Percentiles rank a stretch among this genome's conserved stretches.
phyloP scores from a whole-genome alignment of 306 rosid species.

The Gastrolobium villosum region DNA sequence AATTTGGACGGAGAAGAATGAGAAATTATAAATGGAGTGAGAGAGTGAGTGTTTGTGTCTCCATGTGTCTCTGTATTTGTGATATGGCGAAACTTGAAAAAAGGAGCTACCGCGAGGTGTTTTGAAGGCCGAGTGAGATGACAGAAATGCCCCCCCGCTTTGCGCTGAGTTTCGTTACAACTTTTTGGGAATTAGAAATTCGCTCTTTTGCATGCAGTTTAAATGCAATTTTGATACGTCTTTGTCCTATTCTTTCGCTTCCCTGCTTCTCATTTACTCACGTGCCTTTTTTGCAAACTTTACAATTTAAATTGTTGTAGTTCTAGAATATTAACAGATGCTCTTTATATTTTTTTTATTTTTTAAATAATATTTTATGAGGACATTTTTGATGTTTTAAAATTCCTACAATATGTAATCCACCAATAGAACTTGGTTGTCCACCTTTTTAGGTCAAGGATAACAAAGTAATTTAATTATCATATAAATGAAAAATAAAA shows the following conservation, averaged over 20 bases:
- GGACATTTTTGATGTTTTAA: too few relatives aligned
- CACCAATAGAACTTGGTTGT: too few relatives aligned
- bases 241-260: conserved; percentile 51
- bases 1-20: not conserved
- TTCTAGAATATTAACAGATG: not conserved
- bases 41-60: too few relatives aligned
- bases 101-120: not conserved
- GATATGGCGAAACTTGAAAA: not conserved
- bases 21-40: not conserved
- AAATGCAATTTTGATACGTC: not conserved
- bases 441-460: too few relatives aligned
- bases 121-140: not conserved
- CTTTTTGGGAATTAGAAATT: not conserved
- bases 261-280: not conserved
- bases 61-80: too few relatives aligned
- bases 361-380: not conserved
- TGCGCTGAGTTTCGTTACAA: conserved; percentile 5
- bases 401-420: too few relatives aligned
- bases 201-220: not conserved
- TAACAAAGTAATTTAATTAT: too few relatives aligned
- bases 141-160: conserved; percentile 29
- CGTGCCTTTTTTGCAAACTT: not conserved
- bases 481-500: too few relatives aligned
- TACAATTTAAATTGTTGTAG: not conserved
- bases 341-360: not conserved